phyloP scores from a whole-genome alignment of 257 asterid species.

The Ligustrum vulgare region DNA sequence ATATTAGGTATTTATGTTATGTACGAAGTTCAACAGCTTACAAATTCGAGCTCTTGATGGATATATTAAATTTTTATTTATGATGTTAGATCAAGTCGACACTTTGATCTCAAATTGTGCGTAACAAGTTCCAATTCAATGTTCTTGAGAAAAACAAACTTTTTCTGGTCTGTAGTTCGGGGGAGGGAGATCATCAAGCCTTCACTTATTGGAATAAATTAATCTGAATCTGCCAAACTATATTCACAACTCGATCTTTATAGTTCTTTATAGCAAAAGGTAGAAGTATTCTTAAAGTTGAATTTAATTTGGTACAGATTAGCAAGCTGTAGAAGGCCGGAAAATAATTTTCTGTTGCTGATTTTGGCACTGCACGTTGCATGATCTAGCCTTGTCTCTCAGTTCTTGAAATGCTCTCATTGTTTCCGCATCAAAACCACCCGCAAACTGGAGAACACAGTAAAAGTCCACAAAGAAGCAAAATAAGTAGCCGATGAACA shows the following conservation, averaged over 20 bases:
- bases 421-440: slow-evolving; percentile 77
- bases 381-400: slow-evolving; percentile 51
- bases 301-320: neutral
- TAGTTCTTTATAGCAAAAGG: neutral
- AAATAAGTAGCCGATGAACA: neutral
- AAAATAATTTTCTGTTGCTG: neutral
- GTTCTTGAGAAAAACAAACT: neutral
- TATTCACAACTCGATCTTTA: neutral
- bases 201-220: neutral
- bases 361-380: slow-evolving; percentile 33
- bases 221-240: neutral
- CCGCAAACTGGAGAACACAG: slow-evolving; percentile 61
- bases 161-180: neutral
- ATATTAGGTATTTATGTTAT: too few species aligned
- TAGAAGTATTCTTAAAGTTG: neutral
- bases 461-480: neutral
- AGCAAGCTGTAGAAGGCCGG: neutral
- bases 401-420: slow-evolving; percentile 70
- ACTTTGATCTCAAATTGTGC: neutral
- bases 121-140: neutral
- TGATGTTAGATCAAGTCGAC: too few species aligned
- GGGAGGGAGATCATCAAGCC: neutral
- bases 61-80: too few species aligned
- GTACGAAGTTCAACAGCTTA: too few species aligned
- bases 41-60: too few species aligned